phyloP scores from a whole-genome alignment of 164 flowering plant species.

The Cinnamomum micranthum region DNA sequence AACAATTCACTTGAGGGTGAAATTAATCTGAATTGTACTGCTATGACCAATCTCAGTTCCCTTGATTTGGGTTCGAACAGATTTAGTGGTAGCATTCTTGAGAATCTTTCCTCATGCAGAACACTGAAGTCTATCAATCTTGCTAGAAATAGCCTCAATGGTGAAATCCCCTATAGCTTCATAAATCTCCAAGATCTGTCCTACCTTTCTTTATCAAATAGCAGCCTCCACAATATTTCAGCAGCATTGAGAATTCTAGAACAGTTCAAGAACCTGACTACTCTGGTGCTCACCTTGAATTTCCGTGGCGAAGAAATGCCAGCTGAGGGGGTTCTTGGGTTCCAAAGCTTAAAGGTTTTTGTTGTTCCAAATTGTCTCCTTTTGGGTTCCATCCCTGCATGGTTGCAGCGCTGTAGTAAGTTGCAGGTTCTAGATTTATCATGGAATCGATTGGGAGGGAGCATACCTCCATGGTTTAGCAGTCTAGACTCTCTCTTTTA shows the following conservation, averaged over 20 bases:
- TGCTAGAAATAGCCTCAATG: slow-evolving; percentile 18
- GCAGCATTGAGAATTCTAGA: slow-evolving; percentile 21
- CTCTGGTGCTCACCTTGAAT: slow-evolving; percentile 19
- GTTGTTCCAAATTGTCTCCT: slow-evolving; percentile 23
- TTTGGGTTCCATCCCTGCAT: slow-evolving; percentile 55
- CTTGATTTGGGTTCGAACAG: slow-evolving; percentile 21
- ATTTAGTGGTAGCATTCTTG: slow-evolving; percentile 16
- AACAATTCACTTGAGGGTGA: slow-evolving; percentile 64
- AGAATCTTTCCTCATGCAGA: slow-evolving; percentile 16
- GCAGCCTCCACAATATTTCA: slow-evolving; percentile 19
- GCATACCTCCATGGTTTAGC: slow-evolving; percentile 72
- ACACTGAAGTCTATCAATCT: slow-evolving; percentile 21
- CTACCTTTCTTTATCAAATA: slow-evolving; percentile 21
- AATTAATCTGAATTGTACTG: slow-evolving; percentile 17
- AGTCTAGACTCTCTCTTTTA: slow-evolving; percentile 64
- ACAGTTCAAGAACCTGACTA: slow-evolving; percentile 23
- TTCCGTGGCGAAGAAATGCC: slow-evolving; percentile 13
- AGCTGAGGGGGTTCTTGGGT: slow-evolving; percentile 7
- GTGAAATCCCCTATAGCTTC: slow-evolving; percentile 22
- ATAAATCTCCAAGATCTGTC: slow-evolving; percentile 16
- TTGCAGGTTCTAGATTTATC: slow-evolving; percentile 74
- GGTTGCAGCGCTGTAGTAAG: slow-evolving; percentile 49
- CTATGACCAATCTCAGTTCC: slow-evolving; percentile 8
- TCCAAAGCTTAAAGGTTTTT: slow-evolving; percentile 10
- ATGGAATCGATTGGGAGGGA: slow-evolving; percentile 65